Evolutionary conservation across 2,329 filamentous ascomycete genomes (phyloP).

Genomic region (Dendrostoma leiphaemia): DNA sequence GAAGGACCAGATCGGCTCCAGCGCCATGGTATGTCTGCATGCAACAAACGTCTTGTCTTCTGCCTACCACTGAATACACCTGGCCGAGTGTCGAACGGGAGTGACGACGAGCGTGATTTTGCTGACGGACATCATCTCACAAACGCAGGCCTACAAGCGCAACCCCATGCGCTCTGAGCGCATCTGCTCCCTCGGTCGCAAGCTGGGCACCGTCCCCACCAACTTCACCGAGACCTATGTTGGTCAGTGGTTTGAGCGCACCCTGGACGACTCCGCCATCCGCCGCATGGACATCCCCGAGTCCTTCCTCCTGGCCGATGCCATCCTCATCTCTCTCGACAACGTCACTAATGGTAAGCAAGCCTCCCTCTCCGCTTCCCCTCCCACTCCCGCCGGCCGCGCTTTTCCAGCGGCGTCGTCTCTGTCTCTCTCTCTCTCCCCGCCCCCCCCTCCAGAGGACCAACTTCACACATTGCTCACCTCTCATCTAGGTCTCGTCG

Average conservation of each 20-base stretch:
- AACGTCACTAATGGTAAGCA: slow-evolving; percentile 15
- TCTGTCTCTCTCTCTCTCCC: too few relatives aligned
- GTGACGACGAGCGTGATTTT: background rate
- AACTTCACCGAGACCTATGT: slow-evolving; percentile 65
- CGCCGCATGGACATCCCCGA: slow-evolving; percentile 65
- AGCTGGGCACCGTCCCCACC: slow-evolving; percentile 29
- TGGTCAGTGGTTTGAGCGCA: slow-evolving; percentile 67
- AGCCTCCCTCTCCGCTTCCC: background rate
- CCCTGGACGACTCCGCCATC: slow-evolving; percentile 73
- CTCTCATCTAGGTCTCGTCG: slow-evolving; percentile 52
- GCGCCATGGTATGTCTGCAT: slow-evolving; percentile 46
- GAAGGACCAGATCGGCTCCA: slow-evolving; percentile 67
- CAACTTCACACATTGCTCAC: slow-evolving; percentile 62
- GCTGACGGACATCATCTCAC: background rate
- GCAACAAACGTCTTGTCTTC: background rate
- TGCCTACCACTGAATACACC: too few relatives aligned
- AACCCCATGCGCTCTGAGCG: slow-evolving; percentile 50
- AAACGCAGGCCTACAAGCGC: slow-evolving; percentile 40
- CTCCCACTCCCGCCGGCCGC: too few relatives aligned
- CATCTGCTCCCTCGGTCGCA: slow-evolving; percentile 41
- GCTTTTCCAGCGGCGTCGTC: too few relatives aligned
- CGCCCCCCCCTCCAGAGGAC: too few relatives aligned
- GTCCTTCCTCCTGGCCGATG: slow-evolving; percentile 65
- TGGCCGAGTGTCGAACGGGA: background rate
- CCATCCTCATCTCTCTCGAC: slow-evolving; percentile 57